Evolutionary conservation across 148 eudicot genomes (phyloP), one percentile per base, ranked within the genome.

Genomic region (Spergularia marina): DNA sequence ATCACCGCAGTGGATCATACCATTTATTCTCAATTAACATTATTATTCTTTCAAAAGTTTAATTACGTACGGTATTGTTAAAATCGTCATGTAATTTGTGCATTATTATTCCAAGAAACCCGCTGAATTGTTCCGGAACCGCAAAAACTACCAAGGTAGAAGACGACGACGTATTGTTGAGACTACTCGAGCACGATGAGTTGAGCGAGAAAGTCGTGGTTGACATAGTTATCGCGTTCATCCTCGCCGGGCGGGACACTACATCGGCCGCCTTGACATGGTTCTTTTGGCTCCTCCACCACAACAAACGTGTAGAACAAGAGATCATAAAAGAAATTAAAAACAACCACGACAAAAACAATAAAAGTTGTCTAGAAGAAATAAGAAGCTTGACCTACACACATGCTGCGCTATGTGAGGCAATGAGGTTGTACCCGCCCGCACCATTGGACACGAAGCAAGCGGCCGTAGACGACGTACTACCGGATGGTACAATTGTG

Each of bases 401-500:
- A 0, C 84, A 83, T 20, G 89, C 86, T 7, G 68, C 83, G 1
- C 39, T 86, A 17, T 81, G 81, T 36, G 89, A 86, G 57, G 73
- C 77, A 53, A 81, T 86, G 83, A 79, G 86, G 68, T 59, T 83
- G 0, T 86, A 81, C 65, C 89, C 88, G 30, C 84, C 88, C 12
- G 85, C 83, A n/a, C 83, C 86, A 2, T 12, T 67, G 63, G 84
- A 86, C 73, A 69, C 77, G 3, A 83, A 81, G 51, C 61, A 76
- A 40, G 83, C 84, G 5, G 34, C 12, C 0, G 20, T 3, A 3
- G 71, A 83, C 30, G 86, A 83, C 30, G 14, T 83, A 10, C 74
- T 81, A 53, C 86, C 85, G 2, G 86, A 82, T n/a, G 88, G 88
- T 18, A 83, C 84, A 3, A 7, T 2, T 52, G 88, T 85, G 47